phyloP scores from a whole-genome alignment of 2,329 filamentous ascomycete species.

The Penicillium sp. region DNA sequence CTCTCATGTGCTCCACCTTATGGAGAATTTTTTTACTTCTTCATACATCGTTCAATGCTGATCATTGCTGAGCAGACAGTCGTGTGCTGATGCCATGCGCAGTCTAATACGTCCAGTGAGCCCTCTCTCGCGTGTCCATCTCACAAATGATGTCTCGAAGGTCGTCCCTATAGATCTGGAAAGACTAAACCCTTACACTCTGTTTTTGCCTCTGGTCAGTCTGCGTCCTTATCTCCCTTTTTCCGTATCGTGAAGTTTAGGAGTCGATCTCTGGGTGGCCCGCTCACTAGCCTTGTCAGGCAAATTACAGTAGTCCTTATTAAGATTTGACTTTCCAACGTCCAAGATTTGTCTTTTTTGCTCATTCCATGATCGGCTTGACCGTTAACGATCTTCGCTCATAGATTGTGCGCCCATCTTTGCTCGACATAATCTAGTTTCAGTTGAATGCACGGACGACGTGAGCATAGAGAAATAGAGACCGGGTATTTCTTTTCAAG shows the following conservation, averaged over 20 bases:
- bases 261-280: constrained; percentile 3
- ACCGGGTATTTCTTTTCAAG: too few relatives aligned
- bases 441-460: not conserved
- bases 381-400: not conserved
- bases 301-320: not conserved
- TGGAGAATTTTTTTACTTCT: constrained; percentile 11
- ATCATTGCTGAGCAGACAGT: constrained; percentile 3
- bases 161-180: not conserved
- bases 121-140: not conserved
- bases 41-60: constrained; percentile 15
- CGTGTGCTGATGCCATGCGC: not conserved
- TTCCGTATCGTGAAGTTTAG: not conserved
- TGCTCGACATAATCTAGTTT: not conserved
- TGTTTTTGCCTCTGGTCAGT: not conserved
- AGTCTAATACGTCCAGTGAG: not conserved
- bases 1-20: constrained; percentile 8
- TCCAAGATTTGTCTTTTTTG: not conserved
- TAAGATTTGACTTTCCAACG: constrained; percentile 3
- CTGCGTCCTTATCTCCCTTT: not conserved
- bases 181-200: too few relatives aligned
- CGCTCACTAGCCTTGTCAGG: constrained; percentile 6
- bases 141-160: not conserved
- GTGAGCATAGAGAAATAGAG: not conserved
- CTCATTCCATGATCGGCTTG: not conserved
- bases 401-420: not conserved